phyloP scores from a whole-genome alignment of 371 early-diverging fungal genomes.

The Mucor lusitanicus region DNA sequence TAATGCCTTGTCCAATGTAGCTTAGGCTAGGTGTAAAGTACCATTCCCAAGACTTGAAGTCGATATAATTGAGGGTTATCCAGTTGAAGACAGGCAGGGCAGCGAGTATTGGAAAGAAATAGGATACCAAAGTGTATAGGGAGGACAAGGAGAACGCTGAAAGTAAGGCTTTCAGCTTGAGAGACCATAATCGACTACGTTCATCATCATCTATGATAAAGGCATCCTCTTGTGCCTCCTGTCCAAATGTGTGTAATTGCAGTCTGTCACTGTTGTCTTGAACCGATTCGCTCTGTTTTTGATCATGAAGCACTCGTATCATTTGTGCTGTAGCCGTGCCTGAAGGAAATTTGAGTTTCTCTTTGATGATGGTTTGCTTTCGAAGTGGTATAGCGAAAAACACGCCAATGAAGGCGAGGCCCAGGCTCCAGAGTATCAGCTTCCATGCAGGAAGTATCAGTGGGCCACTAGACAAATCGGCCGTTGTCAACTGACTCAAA shows the following conservation, averaged over 20 bases:
- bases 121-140: conserved; percentile 61
- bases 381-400: conserved; percentile 86
- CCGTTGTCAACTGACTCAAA: conserved; percentile 55
- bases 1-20: conserved; percentile 79
- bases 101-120: conserved; percentile 61
- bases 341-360: conserved; percentile 81
- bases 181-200: background rate
- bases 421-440: conserved; percentile 74
- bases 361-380: conserved; percentile 72
- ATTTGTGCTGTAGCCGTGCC: conserved; percentile 86
- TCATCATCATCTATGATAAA: background rate
- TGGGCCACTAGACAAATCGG: conserved; percentile 48
- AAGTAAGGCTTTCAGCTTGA: conserved; percentile 54
- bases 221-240: background rate
- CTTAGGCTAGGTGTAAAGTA: conserved; percentile 73
- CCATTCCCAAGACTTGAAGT: conserved; percentile 67
- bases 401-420: conserved; percentile 81
- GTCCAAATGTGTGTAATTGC: background rate
- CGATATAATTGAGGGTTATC: conserved; percentile 41
- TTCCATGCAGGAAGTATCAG: conserved; percentile 46
- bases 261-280: background rate
- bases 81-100: conserved; percentile 70
- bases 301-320: conserved; percentile 69
- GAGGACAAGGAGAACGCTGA: conserved; percentile 62
- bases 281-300: background rate